These are phyloP conservation scores for Fusarium burgessii DNA, from an alignment of 2,329 filamentous ascomycete species.

Conservation along the genomic window DNA sequence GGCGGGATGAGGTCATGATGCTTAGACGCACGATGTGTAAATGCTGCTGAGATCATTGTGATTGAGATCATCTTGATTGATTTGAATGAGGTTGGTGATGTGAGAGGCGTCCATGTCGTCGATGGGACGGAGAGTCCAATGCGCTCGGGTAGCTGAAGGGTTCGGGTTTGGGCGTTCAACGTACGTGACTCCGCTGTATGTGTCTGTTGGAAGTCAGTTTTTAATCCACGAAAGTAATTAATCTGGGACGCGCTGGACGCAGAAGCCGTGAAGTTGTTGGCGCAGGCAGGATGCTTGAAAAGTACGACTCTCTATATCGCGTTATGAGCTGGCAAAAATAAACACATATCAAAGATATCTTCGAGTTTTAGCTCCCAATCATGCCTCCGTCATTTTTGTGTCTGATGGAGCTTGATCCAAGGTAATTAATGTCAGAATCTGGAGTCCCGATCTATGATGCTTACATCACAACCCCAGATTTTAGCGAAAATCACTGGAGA, in stretches of 20 bases:
- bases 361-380: no score
- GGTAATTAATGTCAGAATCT: background rate
- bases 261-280: background rate
- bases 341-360: no score
- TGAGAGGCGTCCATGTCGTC: background rate
- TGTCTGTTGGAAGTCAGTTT: constrained; percentile 44
- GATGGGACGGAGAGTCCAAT: background rate
- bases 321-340: no score
- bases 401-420: background rate
- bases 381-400: background rate
- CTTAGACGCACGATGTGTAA: background rate
- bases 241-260: background rate
- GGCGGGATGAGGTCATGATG: background rate
- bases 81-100: background rate
- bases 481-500: background rate
- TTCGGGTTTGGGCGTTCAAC: no score
- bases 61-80: background rate
- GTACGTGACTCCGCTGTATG: no score
- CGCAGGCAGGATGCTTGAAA: no score
- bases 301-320: no score
- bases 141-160: background rate
- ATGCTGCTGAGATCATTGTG: background rate
- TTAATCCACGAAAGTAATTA: background rate
- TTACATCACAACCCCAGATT: background rate
- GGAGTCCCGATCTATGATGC: background rate